phyloP scores from a whole-genome alignment of 805 yeast species.

The Zygotorulaspora chibaensis region DNA sequence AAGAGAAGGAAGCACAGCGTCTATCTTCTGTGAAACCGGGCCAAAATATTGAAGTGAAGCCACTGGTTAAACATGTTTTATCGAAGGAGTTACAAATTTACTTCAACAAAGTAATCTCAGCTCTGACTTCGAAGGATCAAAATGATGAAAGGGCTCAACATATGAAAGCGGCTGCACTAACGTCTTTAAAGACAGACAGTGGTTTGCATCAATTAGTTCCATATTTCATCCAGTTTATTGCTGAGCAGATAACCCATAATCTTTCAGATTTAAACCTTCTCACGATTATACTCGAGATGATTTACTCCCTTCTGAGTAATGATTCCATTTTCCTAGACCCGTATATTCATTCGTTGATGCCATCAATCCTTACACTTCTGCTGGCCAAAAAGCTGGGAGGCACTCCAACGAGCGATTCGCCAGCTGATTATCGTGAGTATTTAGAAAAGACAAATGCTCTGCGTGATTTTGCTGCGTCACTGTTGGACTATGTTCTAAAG shows the following conservation, averaged over 20 bases:
- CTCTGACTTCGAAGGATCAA: conserved; percentile 56
- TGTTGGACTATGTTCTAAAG: conserved; percentile 71
- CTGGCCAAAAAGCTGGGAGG: conserved; percentile 84
- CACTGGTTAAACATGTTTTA: conserved; percentile 88
- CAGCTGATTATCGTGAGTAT: conserved; percentile 30
- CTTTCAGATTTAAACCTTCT: conserved; percentile 65
- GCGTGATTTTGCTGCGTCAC: conserved; percentile 82
- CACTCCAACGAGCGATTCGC: conserved; percentile 31
- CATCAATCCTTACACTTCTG: conserved; percentile 86
- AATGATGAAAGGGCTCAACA: conserved; percentile 36
- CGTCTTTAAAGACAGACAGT: conserved; percentile 83
- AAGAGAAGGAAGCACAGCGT: conserved; percentile 23
- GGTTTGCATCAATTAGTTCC: conserved; percentile 97
- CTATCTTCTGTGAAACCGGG: conserved; percentile 38
- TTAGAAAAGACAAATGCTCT: conserved; percentile 50
- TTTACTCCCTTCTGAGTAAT: conserved; percentile 78
- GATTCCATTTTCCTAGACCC: conserved; percentile 88
- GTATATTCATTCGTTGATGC: conserved; percentile 93
- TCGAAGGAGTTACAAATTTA: conserved; percentile 92
- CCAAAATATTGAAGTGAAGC: conserved; percentile 62
- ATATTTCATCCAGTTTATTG: conserved; percentile 90
- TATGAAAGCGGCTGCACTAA: conserved; percentile 73
- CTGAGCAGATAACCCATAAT: conserved; percentile 90
- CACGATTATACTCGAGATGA: conserved; percentile 82
- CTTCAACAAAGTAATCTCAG: conserved; percentile 84